Evolutionary conservation across 2,329 filamentous ascomycete genomes (phyloP), one percentile per base, ranked within the genome.

Genomic region (Monosporascus sp.): DNA sequence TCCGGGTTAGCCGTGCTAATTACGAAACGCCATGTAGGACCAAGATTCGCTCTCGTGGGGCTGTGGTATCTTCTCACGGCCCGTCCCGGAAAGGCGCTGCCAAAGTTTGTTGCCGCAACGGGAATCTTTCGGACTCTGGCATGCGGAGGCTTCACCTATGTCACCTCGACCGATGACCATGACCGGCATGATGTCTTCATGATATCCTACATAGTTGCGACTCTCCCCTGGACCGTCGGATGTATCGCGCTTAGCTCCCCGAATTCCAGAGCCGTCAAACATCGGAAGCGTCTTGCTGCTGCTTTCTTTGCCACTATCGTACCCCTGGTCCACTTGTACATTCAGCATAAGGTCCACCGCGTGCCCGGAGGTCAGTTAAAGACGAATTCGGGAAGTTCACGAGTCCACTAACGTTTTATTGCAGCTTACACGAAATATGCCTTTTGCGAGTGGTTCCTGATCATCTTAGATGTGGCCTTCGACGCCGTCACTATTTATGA

Each of bases 141-240:
- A 4, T 99, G 94, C 67, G 94, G 93, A 63, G 94, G 94, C 55
- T 99, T 94, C 93, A 97, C 94, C 51, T 99, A 97, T 72, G 86
- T 99, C 57, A 99, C 94, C 26, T 97, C 94, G 57, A 99, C 94
- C 44, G 94, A 99, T 69, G 91, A 97, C 70, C 94, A 99, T 72
- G 86, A 96, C 72, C 97, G 91, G 92, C 94, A 99, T 71, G 94
- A 99, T 67, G 93, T 97, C 58, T 93, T 99, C 71, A 99, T 99
- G 94, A 97, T 99, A 63, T 95, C 91, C 16, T 99, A 99, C 72
- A 79, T 99, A 52, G 87, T 99, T 46, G 88, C 91, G 36, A 97
- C 94, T 3, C 78, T 99, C 51, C 94, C 94, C 2, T 99, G 94
- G 94, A 99, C 93, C 2, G 72, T 91, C 48, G 94, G 94, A 48